Percentiles rank a stretch among this genome's conserved stretches.
Evolutionary conservation across 2,329 filamentous ascomycete species (phyloP).

Genomic region (Zymoseptoria ardabiliae): DNA sequence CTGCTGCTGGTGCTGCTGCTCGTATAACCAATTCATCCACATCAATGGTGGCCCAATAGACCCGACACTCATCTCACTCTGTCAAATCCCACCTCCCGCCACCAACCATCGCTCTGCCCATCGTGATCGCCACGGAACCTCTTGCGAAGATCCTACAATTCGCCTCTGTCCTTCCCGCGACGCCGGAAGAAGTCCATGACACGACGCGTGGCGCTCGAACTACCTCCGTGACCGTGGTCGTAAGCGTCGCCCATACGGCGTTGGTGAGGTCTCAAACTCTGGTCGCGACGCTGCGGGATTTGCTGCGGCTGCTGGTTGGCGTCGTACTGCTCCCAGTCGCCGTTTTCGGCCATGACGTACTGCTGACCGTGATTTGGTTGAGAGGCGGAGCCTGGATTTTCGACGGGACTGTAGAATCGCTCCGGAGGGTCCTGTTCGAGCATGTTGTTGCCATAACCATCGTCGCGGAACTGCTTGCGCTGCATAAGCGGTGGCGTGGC

Average conservation of each 20-base stretch:
- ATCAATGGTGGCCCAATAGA: neutral
- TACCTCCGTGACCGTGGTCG: constrained; percentile 70
- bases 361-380: constrained; percentile 12
- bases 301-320: constrained; percentile 35
- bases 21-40: neutral
- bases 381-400: constrained; percentile 13
- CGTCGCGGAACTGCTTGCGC: constrained; percentile 27
- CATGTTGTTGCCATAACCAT: constrained; percentile 24
- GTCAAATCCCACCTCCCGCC: neutral
- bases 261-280: constrained; percentile 62
- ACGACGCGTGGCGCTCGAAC: constrained; percentile 76
- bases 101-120: neutral
- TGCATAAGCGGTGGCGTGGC: constrained; percentile 16
- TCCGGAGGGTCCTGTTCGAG: constrained; percentile 24
- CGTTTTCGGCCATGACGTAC: constrained; percentile 29
- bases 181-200: constrained; percentile 98
- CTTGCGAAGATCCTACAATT: neutral
- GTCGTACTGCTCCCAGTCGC: constrained; percentile 16
- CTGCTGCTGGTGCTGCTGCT: neutral
- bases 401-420: constrained; percentile 26
- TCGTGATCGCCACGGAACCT: neutral
- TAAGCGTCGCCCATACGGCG: constrained; percentile 83
- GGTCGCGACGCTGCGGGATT: constrained; percentile 33
- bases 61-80: neutral
- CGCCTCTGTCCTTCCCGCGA: constrained; percentile 57